Base-by-base conservation (phyloP, 257 asterid genomes). In the Solanum lycopersicoides region DNA sequence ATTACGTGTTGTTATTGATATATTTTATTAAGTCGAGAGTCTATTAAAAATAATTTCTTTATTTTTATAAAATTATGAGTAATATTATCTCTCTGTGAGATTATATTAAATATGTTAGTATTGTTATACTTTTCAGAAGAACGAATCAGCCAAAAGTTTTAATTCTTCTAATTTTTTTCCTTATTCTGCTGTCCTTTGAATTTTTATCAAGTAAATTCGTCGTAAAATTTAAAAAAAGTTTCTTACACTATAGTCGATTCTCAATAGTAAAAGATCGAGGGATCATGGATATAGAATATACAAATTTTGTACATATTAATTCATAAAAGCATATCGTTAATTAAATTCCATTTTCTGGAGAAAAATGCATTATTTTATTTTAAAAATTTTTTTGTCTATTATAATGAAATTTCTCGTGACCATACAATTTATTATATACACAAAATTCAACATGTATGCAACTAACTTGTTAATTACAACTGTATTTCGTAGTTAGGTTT, bases 31-130 rank as follows among this genome's bases (percentile, higher is more conserved):
- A 59, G 14, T 23, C 0, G 7, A 60, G 6, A 9, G 34, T 63
- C 5, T 63, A 10, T 63, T 5, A 16, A n/a, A 10, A 63, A n/a
- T 0, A n/a, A 1, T 11, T n/a, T 63, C 2, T n/a, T 0, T 23
- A 63, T 10, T 16, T n/a, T 63, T 2, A n/a, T 63, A n/a, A 63
- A 7, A 7, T 63, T 63, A 23, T 1, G 3, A 3, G 14, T 23
- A 63, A 10, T 3, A 0, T 25, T 25, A 3, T 60, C 0, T 59
- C 9, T 59, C 6, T 3, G 14, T 23, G 69, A 23, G 7, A 60
- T 60, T 9, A 21, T 1, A 60, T 2, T 60, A 5, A 21, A 21
- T 60, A 60, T 21, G 2, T 21, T 1, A 60, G 10, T 60, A 21
- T 59, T 21, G 0, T 66, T 66, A 3, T 25, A 53, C 3, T 53